Base-by-base conservation (phyloP, 177 flowering plant genomes). In the Tripterygium wilfordii region DNA sequence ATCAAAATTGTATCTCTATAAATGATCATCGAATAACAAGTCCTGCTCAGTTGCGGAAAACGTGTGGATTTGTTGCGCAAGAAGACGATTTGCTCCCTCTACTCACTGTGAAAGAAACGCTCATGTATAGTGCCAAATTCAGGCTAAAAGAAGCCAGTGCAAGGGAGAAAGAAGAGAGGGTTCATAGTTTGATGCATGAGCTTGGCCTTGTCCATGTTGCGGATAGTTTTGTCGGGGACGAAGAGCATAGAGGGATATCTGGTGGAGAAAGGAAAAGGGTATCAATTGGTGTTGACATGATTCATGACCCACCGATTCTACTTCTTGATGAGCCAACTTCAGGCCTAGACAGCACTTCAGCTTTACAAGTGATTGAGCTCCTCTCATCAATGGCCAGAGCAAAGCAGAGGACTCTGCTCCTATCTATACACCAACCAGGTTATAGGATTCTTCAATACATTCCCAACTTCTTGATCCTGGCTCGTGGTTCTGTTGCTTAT, bases 301-400 rank as follows among this genome's bases (percentile, higher is more conserved):
- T 92, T 42, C 85, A 83, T 33, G 88, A 92, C 42, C 98, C 96
- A 0, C 62, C 80, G 0, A 71, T 92, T 53, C 52, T 92, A 12
- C 69, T 92, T 17, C 77, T 92, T 0, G 96, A 92, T 47, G 98
- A 92, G 52, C 98, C 98, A 10, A 92, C 98, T 50, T 85, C 98
- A 20, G 96, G 98, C 4, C 78, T 92, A 2, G 96, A 92, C 45
- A 85, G 95, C 72, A 55, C 73, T 12, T 83, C 95, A 0, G 95
- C 96, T 0, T 71, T 83, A 33, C 95, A 82, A 45, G 95, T 92
- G 30, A 71, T 83, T 1, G 87, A 88, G 67, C 63, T 85, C 37
- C 83, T 92, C 18, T 67, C 86, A 0, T 56, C 71, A 30, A 77
- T 85, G 92, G 87, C 90, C 1, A 80, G 54, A 65, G 22, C 58